Evolutionary conservation across 73 alveolate species (phyloP).

Genomic region (Paramecium sonneborni): DNA sequence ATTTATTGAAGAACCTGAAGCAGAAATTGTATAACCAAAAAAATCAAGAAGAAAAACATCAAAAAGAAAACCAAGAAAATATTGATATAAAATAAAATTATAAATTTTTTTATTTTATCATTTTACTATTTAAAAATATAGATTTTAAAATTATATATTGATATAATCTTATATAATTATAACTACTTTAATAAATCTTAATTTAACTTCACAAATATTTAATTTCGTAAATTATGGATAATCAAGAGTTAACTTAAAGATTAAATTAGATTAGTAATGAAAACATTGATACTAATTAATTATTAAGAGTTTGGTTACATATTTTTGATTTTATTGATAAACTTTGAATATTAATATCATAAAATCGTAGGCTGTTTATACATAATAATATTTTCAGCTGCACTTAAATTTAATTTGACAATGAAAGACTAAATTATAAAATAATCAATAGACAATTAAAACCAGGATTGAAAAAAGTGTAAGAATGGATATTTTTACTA

Average conservation of each 20-base stretch:
- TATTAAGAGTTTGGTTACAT: neutral
- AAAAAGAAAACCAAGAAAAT: conserved; percentile 16
- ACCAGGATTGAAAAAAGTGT: conserved; percentile 45
- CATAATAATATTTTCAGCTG: neutral
- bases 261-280: neutral
- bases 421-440: neutral
- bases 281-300: neutral
- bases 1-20: neutral
- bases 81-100: neutral
- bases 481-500: conserved; percentile 39
- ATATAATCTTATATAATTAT: no score
- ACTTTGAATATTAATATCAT: conserved; percentile 37
- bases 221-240: neutral
- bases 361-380: conserved; percentile 31
- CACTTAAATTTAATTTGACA: neutral
- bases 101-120: no score
- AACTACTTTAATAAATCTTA: neutral
- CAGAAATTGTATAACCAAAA: neutral
- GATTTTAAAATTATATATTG: no score
- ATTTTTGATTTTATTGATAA: conserved; percentile 40
- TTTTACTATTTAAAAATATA: no score
- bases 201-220: neutral
- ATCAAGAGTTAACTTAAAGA: neutral
- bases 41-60: neutral
- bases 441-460: neutral